Percentiles rank a stretch among this genome's conserved stretches.
Conservation (phyloP, 2,329 filamentous ascomycete species). For the Aspergillus brasiliensis region DNA sequence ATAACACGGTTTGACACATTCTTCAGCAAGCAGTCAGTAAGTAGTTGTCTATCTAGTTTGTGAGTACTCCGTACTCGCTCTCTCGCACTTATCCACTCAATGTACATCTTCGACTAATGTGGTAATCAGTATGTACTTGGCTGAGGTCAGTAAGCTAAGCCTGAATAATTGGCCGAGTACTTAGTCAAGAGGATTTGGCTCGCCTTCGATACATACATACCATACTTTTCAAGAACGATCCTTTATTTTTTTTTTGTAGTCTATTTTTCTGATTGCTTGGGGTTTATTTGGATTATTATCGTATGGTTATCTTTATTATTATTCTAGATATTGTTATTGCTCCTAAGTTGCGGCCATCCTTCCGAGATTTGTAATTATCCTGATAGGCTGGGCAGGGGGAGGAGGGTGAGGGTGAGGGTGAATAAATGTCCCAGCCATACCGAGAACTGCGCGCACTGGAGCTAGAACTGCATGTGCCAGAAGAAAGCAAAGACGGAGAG, state of each 20-base stretch:
- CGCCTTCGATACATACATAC: too few relatives aligned
- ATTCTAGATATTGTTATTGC: neutral
- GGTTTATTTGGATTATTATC: neutral
- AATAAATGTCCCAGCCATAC: neutral
- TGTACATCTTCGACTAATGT: too few relatives aligned
- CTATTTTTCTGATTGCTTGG: too few relatives aligned
- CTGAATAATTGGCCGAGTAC: too few relatives aligned
- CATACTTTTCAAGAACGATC: too few relatives aligned
- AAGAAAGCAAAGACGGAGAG: too few relatives aligned
- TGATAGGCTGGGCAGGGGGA: neutral
- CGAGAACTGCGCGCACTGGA: neutral
- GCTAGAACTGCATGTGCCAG: neutral
- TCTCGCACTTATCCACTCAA: too few relatives aligned
- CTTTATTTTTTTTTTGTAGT: neutral
- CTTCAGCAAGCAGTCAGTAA: neutral
- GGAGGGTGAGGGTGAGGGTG: neutral
- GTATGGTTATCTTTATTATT: neutral
- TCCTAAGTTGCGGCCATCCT: neutral
- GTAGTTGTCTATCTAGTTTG: neutral
- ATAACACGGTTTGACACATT: slow-evolving; percentile 8
- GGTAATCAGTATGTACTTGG: too few relatives aligned
- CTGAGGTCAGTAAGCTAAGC: too few relatives aligned
- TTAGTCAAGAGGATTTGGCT: too few relatives aligned
- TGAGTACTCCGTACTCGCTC: too few relatives aligned
- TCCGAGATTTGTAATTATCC: neutral